Conservation (phyloP, 208 protist species). For the Porcisia deanei region DNA sequence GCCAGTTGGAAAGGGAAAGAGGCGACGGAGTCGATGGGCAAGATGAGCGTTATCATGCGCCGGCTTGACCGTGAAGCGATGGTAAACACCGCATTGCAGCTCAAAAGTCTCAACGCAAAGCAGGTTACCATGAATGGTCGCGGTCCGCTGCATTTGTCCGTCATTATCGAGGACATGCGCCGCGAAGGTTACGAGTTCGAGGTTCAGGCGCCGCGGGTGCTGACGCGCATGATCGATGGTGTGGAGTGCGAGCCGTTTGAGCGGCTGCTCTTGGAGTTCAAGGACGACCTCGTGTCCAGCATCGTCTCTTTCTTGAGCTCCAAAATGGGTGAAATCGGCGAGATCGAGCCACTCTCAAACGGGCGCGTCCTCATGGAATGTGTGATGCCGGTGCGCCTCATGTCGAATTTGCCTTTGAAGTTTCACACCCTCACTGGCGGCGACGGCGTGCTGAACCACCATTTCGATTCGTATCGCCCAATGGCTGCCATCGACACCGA, state of each 20-base stretch:
- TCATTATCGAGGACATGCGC: conserved; percentile 98
- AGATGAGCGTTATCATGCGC: conserved; percentile 59
- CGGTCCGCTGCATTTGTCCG: conserved; percentile 97
- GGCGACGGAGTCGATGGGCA: conserved; percentile 78
- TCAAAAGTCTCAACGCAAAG: conserved; percentile 42
- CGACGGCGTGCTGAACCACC: conserved; percentile 88
- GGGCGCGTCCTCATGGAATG: conserved; percentile 82
- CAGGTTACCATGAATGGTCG: conserved; percentile 92
- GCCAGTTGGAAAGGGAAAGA: conserved; percentile 92
- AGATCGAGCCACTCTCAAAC: conserved; percentile 80
- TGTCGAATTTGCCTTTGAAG: conserved; percentile 80
- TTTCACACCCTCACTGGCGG: conserved; percentile 89
- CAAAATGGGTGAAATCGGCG: conserved; percentile 90
- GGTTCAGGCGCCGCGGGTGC: conserved; percentile 93
- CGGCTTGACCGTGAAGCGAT: conserved; percentile 92
- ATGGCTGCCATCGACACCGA: conserved; percentile 64
- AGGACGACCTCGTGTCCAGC: conserved; percentile 60
- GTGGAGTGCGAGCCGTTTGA: conserved; percentile 89
- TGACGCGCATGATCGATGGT: conserved; percentile 82
- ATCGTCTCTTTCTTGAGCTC: conserved; percentile 87
- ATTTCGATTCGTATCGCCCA: conserved; percentile 86
- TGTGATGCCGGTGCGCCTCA: conserved; percentile 88
- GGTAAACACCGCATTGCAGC: conserved; percentile 93
- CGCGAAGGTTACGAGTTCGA: conserved; percentile 97
- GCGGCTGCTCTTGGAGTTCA: conserved; percentile 82